A percentile compares a stretch with the other conserved stretches of the same genome.
These are phyloP conservation scores for Cryptosporidium parvum DNA, from an alignment of 169 alveolate genomes.

Conservation along the genomic window DNA sequence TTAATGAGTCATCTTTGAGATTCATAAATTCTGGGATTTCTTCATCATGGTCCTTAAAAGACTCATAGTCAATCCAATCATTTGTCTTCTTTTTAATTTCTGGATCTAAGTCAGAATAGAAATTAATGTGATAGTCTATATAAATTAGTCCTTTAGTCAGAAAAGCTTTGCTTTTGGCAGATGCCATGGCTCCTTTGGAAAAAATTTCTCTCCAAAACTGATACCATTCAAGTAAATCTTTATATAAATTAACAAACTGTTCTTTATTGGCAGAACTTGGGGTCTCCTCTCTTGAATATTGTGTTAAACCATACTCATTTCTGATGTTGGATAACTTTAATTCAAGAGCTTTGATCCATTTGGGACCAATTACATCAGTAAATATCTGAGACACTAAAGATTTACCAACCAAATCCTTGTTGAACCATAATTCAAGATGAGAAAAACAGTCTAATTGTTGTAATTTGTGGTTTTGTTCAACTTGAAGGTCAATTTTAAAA, in stretches of 20 bases:
- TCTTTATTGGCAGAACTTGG: background rate
- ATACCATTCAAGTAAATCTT: conserved; percentile 56
- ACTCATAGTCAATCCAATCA: conserved; percentile 37
- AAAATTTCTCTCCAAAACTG: conserved; percentile 31
- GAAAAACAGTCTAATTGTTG: conserved; percentile 19
- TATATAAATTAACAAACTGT: background rate
- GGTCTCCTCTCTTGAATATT: background rate
- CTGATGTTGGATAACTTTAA: background rate
- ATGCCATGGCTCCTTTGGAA: conserved; percentile 14
- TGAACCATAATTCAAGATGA: conserved; percentile 27
- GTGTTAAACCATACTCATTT: background rate
- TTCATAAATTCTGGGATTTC: background rate
- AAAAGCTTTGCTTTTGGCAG: conserved; percentile 39
- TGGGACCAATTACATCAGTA: conserved; percentile 41
- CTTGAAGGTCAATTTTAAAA: background rate
- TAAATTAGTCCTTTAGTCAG: conserved; percentile 31
- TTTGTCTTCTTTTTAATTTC: background rate
- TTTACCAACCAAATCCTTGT: conserved; percentile 6
- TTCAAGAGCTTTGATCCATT: conserved; percentile 30
- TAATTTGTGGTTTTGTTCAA: background rate
- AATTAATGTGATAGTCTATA: conserved; percentile 58
- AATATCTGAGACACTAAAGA: conserved; percentile 37
- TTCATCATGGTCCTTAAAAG: background rate
- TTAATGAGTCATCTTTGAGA: conserved; percentile 15
- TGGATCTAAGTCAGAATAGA: conserved; percentile 18